These are phyloP conservation scores for Nannizzia gypsea DNA, from an alignment of 2,329 filamentous ascomycete genomes.

Conservation along the genomic window DNA sequence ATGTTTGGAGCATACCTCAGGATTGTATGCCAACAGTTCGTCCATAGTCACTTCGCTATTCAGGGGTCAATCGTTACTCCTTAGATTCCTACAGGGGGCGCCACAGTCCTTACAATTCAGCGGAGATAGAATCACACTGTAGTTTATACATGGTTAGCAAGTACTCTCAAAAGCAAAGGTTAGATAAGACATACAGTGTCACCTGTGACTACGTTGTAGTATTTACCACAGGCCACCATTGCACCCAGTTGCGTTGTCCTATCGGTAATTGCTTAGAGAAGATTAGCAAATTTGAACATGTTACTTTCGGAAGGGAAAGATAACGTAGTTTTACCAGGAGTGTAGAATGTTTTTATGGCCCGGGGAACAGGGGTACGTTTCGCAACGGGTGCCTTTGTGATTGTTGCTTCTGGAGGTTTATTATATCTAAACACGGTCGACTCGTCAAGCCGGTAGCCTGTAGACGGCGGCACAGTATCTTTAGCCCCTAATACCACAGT, in stretches of 20 bases:
- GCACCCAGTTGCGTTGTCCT: conserved; percentile 13
- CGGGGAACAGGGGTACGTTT: not conserved
- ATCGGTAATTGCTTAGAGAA: conserved; percentile 8
- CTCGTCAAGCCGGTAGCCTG: not conserved
- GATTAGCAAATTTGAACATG: not conserved
- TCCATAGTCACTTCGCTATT: not conserved
- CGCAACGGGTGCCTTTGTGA: not conserved
- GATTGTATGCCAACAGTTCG: conserved; percentile 12
- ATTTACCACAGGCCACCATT: conserved; percentile 11
- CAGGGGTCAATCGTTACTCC: not conserved
- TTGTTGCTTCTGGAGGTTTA: not conserved
- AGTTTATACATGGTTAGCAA: conserved; percentile 2
- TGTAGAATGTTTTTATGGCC: not conserved
- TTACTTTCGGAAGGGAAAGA: too few species aligned
- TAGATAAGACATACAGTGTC: conserved; percentile 13
- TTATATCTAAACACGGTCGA: not conserved
- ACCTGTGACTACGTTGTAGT: conserved; percentile 11
- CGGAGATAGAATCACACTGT: conserved; percentile 13
- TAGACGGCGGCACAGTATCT: not conserved
- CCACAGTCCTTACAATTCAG: conserved; percentile 10
- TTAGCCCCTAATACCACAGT: conserved; percentile 7
- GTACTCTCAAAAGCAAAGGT: not conserved
- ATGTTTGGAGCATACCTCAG: conserved; percentile 4
- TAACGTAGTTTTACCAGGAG: not conserved
- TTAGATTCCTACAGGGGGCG: not conserved